Base-by-base conservation (phyloP, 1,139 yeast species). In the Kodamaea plutei region DNA sequence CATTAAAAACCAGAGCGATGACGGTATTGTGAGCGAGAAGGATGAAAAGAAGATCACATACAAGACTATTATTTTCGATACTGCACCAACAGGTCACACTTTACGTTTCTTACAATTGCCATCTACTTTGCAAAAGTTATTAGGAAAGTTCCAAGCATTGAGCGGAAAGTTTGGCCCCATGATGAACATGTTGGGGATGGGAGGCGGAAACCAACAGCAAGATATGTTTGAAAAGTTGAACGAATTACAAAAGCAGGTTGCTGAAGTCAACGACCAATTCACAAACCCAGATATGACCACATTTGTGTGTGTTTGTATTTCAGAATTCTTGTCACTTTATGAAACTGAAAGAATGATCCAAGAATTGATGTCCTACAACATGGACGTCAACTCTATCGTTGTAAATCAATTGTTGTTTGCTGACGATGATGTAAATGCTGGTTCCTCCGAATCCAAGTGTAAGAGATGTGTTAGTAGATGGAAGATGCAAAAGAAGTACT, bases 11-110 rank as follows among this genome's bases (percentile, higher is more conserved):
- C 96, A 88, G 61, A 64, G 64, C 39, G 50, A 45, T 6, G 58
- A 48, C 16, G 48, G 37, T 20, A 53, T 42, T 7, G 70, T 64
- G 27, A 50, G 49, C 24, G 48, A 54, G 22, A 48, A 56, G 25
- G 68, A 60, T 25, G 69, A 67, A 31, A 47, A 21, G 33, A 64
- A 70, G 21, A 50, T 71, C 31, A 57, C 65, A 28, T 91, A 84
- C 54, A 85, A 84, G 47, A 88, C 95, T 8, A 89, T 91, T 45
- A 87, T 91, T 43, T 91, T 91, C 51, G 98, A 91, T 57, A 91
- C 98, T 14, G 98, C 98, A 0, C 98, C 98, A 44, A 91, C 98
- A 0, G 98, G 98, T 23, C 98, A 91, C 61, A 91, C 98, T 2
- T 70, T 91, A 46, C 77, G 98, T 52, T 91, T 91, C 62, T 70